Conservation (phyloP, 1,284 basidiomycete genomes). For the Malassezia caprae region DNA sequence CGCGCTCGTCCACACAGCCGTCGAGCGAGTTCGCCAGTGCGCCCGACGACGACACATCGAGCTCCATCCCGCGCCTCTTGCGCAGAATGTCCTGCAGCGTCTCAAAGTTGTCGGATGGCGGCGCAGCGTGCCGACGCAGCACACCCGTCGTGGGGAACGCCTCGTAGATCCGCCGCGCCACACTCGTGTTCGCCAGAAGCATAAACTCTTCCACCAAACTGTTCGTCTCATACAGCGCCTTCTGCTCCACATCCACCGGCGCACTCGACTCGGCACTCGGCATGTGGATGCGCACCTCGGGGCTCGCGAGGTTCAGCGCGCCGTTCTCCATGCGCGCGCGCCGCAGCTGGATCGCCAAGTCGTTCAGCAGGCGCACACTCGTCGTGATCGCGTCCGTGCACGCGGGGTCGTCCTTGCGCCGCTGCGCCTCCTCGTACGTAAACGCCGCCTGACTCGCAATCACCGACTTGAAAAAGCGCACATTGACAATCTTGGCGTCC, state of each 20-base stretch:
- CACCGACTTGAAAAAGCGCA: slow-evolving; percentile 88
- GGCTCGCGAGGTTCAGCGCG: slow-evolving; percentile 89
- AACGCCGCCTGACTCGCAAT: slow-evolving; percentile 94
- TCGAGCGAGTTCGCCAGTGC: slow-evolving; percentile 84
- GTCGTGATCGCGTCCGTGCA: slow-evolving; percentile 72
- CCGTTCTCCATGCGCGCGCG: slow-evolving; percentile 81
- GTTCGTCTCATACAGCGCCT: slow-evolving; percentile 84
- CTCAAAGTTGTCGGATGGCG: slow-evolving; percentile 88
- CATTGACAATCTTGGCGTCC: slow-evolving; percentile 71
- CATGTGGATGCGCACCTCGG: slow-evolving; percentile 89
- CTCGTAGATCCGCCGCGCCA: slow-evolving; percentile 82
- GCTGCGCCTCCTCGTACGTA: slow-evolving; percentile 92
- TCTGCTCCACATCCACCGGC: slow-evolving; percentile 95
- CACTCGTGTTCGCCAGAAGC: slow-evolving; percentile 92
- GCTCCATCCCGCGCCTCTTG: slow-evolving; percentile 71
- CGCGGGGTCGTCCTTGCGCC: slow-evolving; percentile 76
- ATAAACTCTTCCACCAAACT: slow-evolving; percentile 98
- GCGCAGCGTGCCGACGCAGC: slow-evolving; percentile 81
- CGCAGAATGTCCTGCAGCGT: slow-evolving; percentile 82
- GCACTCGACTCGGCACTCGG: slow-evolving; percentile 84
- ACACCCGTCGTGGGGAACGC: slow-evolving; percentile 93
- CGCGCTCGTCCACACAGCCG: slow-evolving; percentile 61
- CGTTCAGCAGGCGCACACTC: slow-evolving; percentile 80
- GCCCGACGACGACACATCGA: slow-evolving; percentile 85
- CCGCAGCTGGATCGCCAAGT: slow-evolving; percentile 75